Percentiles rank a stretch among this genome's conserved stretches.
Conservation (phyloP, 164 flowering plant genomes). For the Berberis thunbergii region DNA sequence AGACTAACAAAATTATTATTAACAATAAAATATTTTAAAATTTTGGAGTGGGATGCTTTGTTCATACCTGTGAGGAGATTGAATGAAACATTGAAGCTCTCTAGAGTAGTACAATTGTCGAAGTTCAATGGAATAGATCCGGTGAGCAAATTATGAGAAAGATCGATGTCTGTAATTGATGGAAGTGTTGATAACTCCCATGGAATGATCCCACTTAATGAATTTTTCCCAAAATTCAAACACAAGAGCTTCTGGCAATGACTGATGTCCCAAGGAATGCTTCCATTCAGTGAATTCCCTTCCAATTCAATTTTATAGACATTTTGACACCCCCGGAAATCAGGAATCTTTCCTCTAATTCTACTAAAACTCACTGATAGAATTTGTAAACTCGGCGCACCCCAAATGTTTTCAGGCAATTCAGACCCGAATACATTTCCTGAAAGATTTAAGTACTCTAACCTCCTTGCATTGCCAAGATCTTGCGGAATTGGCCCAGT, state of each 20-base stretch:
- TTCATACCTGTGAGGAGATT: constrained; percentile 37
- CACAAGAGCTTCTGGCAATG: constrained; percentile 68
- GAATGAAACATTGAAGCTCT: constrained; percentile 72
- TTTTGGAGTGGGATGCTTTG: too few species aligned
- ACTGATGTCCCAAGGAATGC: constrained; percentile 70
- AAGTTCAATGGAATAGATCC: constrained; percentile 73
- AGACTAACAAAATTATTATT: too few species aligned
- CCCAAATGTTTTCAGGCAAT: constrained; percentile 64
- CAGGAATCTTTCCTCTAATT: constrained; percentile 55
- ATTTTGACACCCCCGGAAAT: constrained; percentile 54
- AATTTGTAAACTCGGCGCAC: constrained; percentile 52
- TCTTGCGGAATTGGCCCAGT: constrained; percentile 62
- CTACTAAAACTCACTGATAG: constrained; percentile 47
- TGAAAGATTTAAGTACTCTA: constrained; percentile 58
- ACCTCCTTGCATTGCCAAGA: constrained; percentile 33
- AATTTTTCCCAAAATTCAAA: constrained; percentile 46
- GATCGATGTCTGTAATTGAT: constrained; percentile 63
- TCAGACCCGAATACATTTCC: constrained; percentile 28
- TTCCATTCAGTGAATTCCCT: constrained; percentile 49
- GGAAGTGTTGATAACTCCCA: constrained; percentile 76
- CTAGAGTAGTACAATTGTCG: constrained; percentile 54
- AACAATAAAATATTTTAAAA: too few species aligned
- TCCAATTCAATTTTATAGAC: constrained; percentile 69
- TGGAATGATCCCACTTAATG: constrained; percentile 70
- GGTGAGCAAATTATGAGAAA: constrained; percentile 57